Conservation (phyloP, 805 yeast species). For the Teunomyces kruisii region DNA sequence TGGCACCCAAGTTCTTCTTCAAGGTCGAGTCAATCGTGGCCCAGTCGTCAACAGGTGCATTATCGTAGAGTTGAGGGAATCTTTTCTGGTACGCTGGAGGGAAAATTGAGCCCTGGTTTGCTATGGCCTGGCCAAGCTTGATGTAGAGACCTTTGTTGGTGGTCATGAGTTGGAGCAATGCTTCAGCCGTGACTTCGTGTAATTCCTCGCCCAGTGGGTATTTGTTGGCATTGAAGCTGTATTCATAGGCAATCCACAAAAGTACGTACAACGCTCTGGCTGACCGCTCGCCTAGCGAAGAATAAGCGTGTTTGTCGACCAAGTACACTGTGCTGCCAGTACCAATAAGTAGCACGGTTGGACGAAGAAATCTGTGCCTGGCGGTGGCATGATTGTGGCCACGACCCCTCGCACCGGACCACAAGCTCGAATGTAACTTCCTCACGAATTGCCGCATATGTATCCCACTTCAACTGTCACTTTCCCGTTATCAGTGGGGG, state of each 20-base stretch:
- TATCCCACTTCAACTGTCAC: neutral
- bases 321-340: conserved; percentile 18
- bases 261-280: conserved; percentile 49
- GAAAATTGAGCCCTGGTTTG: conserved; percentile 68
- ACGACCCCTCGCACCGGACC: neutral
- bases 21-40: conserved; percentile 40
- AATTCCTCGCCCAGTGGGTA: conserved; percentile 42
- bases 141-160: conserved; percentile 55
- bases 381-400: neutral
- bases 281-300: conserved; percentile 55
- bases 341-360: neutral
- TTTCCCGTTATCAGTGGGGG: neutral
- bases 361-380: neutral
- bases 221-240: conserved; percentile 46
- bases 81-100: conserved; percentile 63
- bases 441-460: neutral
- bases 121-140: conserved; percentile 77
- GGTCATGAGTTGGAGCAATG: conserved; percentile 26
- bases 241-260: conserved; percentile 56
- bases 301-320: conserved; percentile 40
- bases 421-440: neutral
- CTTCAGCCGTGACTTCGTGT: conserved; percentile 58
- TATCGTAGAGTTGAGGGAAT: conserved; percentile 61
- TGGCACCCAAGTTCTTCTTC: conserved; percentile 38
- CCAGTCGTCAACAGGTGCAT: conserved; percentile 66